Conservation (phyloP, 176 grass and related monocot genomes). For the Zoysia japonica region DNA sequence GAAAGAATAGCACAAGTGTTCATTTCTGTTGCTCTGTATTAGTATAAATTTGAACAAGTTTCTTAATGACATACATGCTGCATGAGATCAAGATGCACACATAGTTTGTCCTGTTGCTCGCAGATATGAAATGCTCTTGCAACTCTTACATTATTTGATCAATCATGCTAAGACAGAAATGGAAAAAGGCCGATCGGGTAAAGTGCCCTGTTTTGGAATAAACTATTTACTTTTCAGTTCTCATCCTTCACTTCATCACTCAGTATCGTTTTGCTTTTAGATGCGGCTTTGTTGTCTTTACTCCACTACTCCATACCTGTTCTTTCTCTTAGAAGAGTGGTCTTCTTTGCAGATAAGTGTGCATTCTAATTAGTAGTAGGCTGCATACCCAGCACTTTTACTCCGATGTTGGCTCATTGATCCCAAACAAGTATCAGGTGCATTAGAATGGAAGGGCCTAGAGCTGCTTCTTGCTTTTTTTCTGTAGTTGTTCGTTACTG, state of each 20-base stretch:
- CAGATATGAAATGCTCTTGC: constrained; percentile 16
- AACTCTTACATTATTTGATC: constrained; percentile 34
- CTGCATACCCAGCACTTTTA: not conserved
- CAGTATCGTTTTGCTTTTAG: no score
- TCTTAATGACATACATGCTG: not conserved
- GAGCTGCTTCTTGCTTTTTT: not conserved
- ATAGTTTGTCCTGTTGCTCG: constrained; percentile 42
- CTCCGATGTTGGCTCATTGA: not conserved
- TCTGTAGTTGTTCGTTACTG: not conserved
- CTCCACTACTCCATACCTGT: not conserved
- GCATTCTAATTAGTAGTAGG: not conserved
- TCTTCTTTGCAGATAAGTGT: not conserved
- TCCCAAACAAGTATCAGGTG: no score
- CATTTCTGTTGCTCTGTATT: no score
- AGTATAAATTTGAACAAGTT: no score
- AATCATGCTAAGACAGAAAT: constrained; percentile 44
- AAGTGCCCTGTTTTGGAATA: constrained; percentile 27
- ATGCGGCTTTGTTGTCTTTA: no score
- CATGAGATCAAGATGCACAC: constrained; percentile 33
- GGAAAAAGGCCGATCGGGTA: constrained; percentile 47
- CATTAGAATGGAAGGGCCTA: no score
- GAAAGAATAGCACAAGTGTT: no score
- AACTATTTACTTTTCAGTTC: not conserved
- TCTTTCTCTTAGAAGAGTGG: not conserved
- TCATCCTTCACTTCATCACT: not conserved